A percentile compares a stretch with the other conserved stretches of the same genome.
These are phyloP conservation scores for Balakata baccata DNA, from an alignment of 345 rosid genomes.

Conservation along the genomic window DNA sequence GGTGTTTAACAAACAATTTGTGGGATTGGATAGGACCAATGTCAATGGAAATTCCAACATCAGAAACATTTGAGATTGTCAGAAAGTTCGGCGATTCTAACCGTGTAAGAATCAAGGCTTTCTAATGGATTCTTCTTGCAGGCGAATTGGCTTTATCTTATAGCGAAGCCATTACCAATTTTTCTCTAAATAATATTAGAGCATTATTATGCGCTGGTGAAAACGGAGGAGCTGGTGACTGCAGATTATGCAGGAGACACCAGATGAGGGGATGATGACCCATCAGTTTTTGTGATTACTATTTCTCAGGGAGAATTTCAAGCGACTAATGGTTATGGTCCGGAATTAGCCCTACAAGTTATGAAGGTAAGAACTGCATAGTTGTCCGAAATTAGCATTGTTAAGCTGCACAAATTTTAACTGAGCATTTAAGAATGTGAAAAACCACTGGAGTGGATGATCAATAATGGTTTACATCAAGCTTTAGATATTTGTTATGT, in stretches of 20 bases:
- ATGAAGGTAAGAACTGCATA: conserved; percentile 38
- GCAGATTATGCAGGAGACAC: conserved; percentile 38
- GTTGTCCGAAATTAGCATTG: too few relatives aligned
- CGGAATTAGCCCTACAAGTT: conserved; percentile 38
- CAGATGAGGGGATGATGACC: conserved; percentile 49
- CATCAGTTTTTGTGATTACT: conserved; percentile 45
- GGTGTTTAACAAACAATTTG: conserved; percentile 45
- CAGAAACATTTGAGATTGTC: conserved; percentile 49
- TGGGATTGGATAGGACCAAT: conserved; percentile 32
- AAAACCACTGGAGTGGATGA: conserved; percentile 64
- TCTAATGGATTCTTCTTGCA: conserved; percentile 50
- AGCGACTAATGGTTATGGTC: conserved; percentile 61
- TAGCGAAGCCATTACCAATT: too few relatives aligned
- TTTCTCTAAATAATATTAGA: not conserved
- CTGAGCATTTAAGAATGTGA: conserved; percentile 20
- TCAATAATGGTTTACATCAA: conserved; percentile 46
- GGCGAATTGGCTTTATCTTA: conserved; percentile 25
- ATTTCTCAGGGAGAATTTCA: conserved; percentile 51
- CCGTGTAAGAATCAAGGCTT: conserved; percentile 49
- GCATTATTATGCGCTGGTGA: conserved; percentile 31
- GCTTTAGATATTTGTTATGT: conserved; percentile 24
- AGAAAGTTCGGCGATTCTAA: conserved; percentile 26
- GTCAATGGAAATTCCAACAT: conserved; percentile 4
- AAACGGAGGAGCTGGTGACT: conserved; percentile 47
- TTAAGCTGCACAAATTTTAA: too few relatives aligned